Evolutionary conservation across 306 rosid genomes (phyloP).

Genomic region (Amphicarpaea edgeworthii): DNA sequence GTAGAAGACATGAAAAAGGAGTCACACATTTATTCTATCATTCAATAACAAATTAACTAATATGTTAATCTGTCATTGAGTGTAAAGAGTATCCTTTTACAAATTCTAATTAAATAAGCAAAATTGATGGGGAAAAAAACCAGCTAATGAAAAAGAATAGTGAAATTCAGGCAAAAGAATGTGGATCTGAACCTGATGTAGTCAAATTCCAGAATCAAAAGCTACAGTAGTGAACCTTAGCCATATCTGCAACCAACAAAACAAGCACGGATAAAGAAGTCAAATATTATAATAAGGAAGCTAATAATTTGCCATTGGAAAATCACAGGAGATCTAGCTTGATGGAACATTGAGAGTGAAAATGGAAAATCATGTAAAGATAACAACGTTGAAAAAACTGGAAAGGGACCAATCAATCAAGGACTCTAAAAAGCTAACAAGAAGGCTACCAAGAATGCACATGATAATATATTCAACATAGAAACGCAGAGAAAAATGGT

Average conservation of each 20-base stretch:
- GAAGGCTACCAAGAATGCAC: too few species aligned
- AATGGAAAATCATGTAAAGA: not conserved
- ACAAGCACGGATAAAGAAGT: too few species aligned
- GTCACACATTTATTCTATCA: conserved; percentile 24
- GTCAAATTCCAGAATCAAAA: conserved; percentile 46
- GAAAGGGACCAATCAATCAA: not conserved
- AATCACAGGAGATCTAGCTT: not conserved
- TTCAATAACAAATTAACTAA: conserved; percentile 39
- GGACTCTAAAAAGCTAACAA: too few species aligned
- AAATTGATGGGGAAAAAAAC: conserved; percentile 38
- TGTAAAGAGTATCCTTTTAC: conserved; percentile 31
- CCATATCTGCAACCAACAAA: conserved; percentile 40
- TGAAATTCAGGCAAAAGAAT: conserved; percentile 50
- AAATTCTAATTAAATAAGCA: conserved; percentile 45
- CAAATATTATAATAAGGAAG: not conserved
- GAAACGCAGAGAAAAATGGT: too few species aligned
- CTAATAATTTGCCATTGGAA: not conserved
- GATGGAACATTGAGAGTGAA: not conserved
- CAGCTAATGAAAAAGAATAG: conserved; percentile 42
- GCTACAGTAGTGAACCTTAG: conserved; percentile 39
- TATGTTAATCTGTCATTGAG: conserved; percentile 31
- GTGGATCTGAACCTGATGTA: conserved; percentile 47
- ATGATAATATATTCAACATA: too few species aligned
- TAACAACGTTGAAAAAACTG: not conserved
- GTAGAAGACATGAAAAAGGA: not conserved